Evolutionary conservation across 2,329 filamentous ascomycete genomes (phyloP), one percentile per base, ranked within the genome.

Genomic region (Exserohilum rostratum): DNA sequence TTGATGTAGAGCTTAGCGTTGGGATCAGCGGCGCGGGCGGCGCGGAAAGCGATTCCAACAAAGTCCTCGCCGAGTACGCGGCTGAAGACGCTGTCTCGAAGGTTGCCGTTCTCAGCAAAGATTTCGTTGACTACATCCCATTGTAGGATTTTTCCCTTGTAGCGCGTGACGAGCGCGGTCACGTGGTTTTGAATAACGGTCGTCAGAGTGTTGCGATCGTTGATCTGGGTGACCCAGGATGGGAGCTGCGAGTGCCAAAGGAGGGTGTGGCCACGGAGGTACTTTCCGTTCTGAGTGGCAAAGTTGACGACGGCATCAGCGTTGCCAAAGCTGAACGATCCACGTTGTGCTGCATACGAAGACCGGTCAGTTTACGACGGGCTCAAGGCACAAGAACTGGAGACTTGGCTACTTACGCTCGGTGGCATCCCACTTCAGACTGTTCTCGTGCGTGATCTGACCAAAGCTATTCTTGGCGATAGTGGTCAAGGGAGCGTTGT

Each of bases 1-100:
- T 91, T 92, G 77, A 91, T 89, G 79, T 90, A 92, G 35, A 91
- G 80, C 75, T 87, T 88, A 3, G 86, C 87, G 52, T 75, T 66
- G 2, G 89, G 87, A 70, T 91, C 89, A 11, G 86, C 88, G 7
- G 80, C 80, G 46, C 84, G 82, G 15, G 89, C 89, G 9, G 88
- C 85, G 48, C 83, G 80, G 77, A 91, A 91, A 33, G 88, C 88
- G 65, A 89, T 87, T 18, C 79, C 78, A 48, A 91, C 84, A 68
- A 88, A 90, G 71, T 84, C 82, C 75, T 90, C 87, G 42, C 88
- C 88, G 4, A 91, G 81, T 2, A 90, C 84, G 20, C 83, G 80
- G 63, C 79, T 87, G 77, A 89, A 91, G 63, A 90, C 85, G 10
- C 80, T 84, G 29, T 76, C 64, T 39, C 87, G 85, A 49, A 88